phyloP scores from a whole-genome alignment of 164 flowering plant genomes.

The Hamamelis virginiana region DNA sequence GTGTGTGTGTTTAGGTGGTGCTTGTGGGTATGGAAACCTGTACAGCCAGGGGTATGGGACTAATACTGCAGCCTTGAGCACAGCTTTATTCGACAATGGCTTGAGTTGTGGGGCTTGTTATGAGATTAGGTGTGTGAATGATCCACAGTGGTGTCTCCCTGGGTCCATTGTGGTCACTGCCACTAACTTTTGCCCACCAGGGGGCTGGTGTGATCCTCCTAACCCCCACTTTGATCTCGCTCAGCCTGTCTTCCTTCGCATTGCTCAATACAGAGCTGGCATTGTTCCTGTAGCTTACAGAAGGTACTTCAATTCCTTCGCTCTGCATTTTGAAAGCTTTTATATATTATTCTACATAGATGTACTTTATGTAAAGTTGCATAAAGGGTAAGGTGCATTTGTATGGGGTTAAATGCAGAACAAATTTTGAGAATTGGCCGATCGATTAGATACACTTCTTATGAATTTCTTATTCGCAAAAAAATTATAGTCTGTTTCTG shows the following conservation, averaged over 20 bases:
- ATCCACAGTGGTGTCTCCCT: slow-evolving; percentile 58
- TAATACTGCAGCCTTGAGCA: slow-evolving; percentile 71
- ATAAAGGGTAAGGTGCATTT: too few relatives aligned
- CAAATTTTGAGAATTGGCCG: too few relatives aligned
- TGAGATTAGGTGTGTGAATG: slow-evolving; percentile 54
- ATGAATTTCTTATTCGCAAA: too few relatives aligned
- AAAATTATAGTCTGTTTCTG: too few relatives aligned
- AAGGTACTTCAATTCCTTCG: slow-evolving; percentile 32
- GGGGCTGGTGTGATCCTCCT: slow-evolving; percentile 81
- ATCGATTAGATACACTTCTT: too few relatives aligned
- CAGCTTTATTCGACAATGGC: slow-evolving; percentile 70
- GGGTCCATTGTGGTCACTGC: slow-evolving; percentile 69
- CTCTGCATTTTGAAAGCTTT: background rate
- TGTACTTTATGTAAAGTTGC: too few relatives aligned
- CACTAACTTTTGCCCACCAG: slow-evolving; percentile 85
- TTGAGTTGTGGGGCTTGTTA: slow-evolving; percentile 72
- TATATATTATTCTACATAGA: too few relatives aligned
- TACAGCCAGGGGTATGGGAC: slow-evolving; percentile 78
- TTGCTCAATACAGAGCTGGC: slow-evolving; percentile 76
- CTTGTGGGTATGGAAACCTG: slow-evolving; percentile 85
- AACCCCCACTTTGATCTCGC: slow-evolving; percentile 68
- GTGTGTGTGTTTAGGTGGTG: too few relatives aligned
- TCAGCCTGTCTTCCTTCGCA: slow-evolving; percentile 59
- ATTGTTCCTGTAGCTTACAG: slow-evolving; percentile 65
- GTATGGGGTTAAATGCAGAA: too few relatives aligned